A percentile compares a stretch with the other conserved stretches of the same genome.
phyloP scores from a whole-genome alignment of 495 filamentous ascomycete species.

The Letharia columbiana region DNA sequence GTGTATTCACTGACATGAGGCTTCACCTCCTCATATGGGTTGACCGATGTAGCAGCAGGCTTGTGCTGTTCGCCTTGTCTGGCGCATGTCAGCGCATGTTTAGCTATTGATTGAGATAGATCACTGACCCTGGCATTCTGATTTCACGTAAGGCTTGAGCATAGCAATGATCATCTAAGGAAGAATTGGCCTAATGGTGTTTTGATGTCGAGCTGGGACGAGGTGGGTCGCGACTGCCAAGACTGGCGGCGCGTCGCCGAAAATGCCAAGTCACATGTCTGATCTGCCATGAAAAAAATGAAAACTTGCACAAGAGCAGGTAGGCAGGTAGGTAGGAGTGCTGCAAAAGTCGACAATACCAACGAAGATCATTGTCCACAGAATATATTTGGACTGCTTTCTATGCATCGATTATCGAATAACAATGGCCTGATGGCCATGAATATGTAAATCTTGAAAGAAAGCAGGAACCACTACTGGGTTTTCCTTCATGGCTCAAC shows the following conservation, averaged over 20 bases:
- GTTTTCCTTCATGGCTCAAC: not conserved
- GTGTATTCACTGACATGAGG: slow-evolving; percentile 70
- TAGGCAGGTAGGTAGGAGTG: not conserved
- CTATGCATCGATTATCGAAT: not conserved
- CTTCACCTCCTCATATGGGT: slow-evolving; percentile 69
- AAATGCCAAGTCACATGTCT: slow-evolving; percentile 10
- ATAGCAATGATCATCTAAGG: not conserved
- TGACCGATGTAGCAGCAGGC: slow-evolving; percentile 39
- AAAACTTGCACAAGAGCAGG: too few relatives aligned
- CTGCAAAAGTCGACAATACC: not conserved
- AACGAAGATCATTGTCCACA: too few relatives aligned
- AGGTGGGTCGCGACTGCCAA: not conserved
- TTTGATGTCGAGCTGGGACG: not conserved
- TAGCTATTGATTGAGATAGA: not conserved
- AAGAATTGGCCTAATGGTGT: not conserved
- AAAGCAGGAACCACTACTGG: not conserved
- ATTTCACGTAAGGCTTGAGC: not conserved
- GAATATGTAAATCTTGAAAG: not conserved
- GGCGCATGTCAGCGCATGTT: slow-evolving; percentile 28
- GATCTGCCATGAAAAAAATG: too few relatives aligned
- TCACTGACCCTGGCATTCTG: slow-evolving; percentile 42
- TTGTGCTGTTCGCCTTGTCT: slow-evolving; percentile 78
- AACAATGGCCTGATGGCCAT: not conserved
- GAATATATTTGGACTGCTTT: not conserved
- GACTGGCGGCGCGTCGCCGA: not conserved